Conservation (phyloP, 805 yeast species). For the Ogataea allantospora region DNA sequence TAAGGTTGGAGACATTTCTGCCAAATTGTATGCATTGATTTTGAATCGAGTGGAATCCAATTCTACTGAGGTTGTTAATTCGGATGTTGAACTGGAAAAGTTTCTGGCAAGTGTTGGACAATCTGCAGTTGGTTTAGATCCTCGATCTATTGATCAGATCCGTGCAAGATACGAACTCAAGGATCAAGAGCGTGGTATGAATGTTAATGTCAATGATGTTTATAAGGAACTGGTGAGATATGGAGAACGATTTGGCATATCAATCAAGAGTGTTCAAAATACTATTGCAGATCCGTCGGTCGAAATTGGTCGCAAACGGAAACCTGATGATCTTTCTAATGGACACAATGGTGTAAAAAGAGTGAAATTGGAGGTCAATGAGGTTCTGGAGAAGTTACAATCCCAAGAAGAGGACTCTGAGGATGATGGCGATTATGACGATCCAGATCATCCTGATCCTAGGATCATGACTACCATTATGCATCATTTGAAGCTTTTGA, state of each 20-base stretch:
- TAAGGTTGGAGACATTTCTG: conserved; percentile 66
- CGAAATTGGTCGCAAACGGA: conserved; percentile 22
- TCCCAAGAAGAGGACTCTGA: conserved; percentile 27
- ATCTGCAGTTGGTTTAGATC: conserved; percentile 35
- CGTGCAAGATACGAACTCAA: conserved; percentile 31
- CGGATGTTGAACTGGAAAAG: conserved; percentile 26
- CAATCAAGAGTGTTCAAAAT: conserved; percentile 35
- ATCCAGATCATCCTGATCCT: conserved; percentile 21
- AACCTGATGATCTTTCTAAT: conserved; percentile 8
- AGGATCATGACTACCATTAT: conserved; percentile 25
- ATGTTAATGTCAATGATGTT: conserved; percentile 46
- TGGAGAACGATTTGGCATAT: conserved; percentile 37
- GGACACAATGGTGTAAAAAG: conserved; percentile 16
- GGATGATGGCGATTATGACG: conserved; percentile 30
- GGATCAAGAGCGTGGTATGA: conserved; percentile 36
- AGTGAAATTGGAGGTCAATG: conserved; percentile 32
- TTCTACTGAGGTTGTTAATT: conserved; percentile 37
- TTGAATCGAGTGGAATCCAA: conserved; percentile 57
- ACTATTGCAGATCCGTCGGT: conserved; percentile 37
- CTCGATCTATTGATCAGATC: conserved; percentile 23
- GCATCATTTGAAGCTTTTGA: conserved; percentile 68
- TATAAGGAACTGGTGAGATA: conserved; percentile 25
- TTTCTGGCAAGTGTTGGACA: conserved; percentile 33
- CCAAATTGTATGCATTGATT: conserved; percentile 59
- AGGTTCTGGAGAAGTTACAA: conserved; percentile 25